Percentiles rank a stretch among this genome's conserved stretches.
Evolutionary conservation across 768 basidiomycete genomes (phyloP).

Genomic region (Amanita pallidorosea): DNA sequence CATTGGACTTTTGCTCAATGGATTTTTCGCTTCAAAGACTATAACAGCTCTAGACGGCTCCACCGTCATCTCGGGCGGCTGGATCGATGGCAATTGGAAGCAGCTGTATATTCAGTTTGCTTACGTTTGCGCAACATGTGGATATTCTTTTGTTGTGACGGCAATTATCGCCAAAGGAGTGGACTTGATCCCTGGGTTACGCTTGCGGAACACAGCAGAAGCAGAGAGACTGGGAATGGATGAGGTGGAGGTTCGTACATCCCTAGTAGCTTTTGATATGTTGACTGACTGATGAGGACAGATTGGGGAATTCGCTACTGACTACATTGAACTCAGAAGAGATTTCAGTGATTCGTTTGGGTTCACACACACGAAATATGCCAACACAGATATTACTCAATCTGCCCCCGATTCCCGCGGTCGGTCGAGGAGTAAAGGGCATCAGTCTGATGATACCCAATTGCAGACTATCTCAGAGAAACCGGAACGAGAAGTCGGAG

Average conservation of each 20-base stretch:
- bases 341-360: slow-evolving; percentile 38
- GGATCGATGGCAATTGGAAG: slow-evolving; percentile 68
- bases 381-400: background rate
- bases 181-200: slow-evolving; percentile 48
- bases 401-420: background rate
- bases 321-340: slow-evolving; percentile 61
- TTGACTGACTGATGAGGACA: slow-evolving; percentile 12
- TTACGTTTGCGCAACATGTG: slow-evolving; percentile 46
- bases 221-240: slow-evolving; percentile 59
- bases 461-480: slow-evolving; percentile 19
- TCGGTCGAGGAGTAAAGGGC: background rate
- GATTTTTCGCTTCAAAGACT: slow-evolving; percentile 56
- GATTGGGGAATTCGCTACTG: slow-evolving; percentile 62
- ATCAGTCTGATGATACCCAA: slow-evolving; percentile 1
- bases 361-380: background rate
- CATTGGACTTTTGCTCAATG: slow-evolving; percentile 63
- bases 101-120: slow-evolving; percentile 73
- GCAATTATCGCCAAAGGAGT: slow-evolving; percentile 47
- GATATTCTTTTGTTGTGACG: slow-evolving; percentile 53
- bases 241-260: slow-evolving; percentile 46
- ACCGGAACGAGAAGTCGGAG: slow-evolving; percentile 13
- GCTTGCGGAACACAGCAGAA: slow-evolving; percentile 40
- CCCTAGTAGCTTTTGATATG: background rate
- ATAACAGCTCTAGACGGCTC: slow-evolving; percentile 64
- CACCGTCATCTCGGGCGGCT: slow-evolving; percentile 49